Evolutionary conservation across 768 basidiomycete species (phyloP), one percentile per base, ranked within the genome.

Genomic region (Auricularia sp.): DNA sequence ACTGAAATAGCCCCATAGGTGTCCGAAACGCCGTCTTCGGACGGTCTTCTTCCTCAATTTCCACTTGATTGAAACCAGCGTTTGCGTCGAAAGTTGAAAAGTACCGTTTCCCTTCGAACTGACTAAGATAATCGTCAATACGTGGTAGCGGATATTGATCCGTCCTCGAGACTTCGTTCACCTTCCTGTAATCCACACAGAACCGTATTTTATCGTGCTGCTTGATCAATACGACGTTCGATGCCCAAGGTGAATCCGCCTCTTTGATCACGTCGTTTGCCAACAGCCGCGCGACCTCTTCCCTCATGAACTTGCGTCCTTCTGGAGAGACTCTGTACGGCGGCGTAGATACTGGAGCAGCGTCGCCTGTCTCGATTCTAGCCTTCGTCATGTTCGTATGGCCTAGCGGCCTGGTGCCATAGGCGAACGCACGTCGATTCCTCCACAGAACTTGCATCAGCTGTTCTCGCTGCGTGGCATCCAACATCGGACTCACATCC

Each of bases 1-100:
- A 80, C 64, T 81, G 78, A 36, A 64, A 77, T 0, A 80, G 67
- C 5, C 79, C 80, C 36, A 67, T 60, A 64, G 79, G 80, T 0
- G 74, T 74, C 2, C 75, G 63, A 60, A 81, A 80, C 0, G 77
- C 77, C 0, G 74, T 73, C 44, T 76, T 75, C 33, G 75, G 71
- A 11, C 67, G 65, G n/a, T 72, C 73, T 8, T 73, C 23, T 23
- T 23, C 23, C 23, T 23, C 23, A 1, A 23, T 23, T 23, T 23
- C 23, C 1, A 23, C 23, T 66, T 0, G 70, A 64, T 0, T 78
- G 64, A 80, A 81, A 8, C 79, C 77, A 0, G 79, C 71, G 0
- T 76, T 62, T 0, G 76, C 75, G 66, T 79, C 76, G 6, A 80
- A 66, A 0, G 75, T 70, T 0, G 76, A 71, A 0, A 80, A 66